Evolutionary conservation across 2,329 filamentous ascomycete genomes (phyloP).

Genomic region (Penicillium oxalicum): DNA sequence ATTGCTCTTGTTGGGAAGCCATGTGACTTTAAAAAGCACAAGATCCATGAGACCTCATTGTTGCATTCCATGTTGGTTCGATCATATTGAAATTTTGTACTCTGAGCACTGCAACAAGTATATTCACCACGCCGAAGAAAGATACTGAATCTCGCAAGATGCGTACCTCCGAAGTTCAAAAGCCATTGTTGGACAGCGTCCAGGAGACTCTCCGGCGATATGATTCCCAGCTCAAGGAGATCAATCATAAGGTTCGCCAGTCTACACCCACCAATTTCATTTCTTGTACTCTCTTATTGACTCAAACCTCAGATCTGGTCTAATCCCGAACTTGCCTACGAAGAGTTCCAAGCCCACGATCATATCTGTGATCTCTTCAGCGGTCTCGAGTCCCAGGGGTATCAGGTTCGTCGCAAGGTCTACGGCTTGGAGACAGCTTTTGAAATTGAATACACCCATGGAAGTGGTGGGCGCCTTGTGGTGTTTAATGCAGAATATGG

Average conservation of each 20-base stretch:
- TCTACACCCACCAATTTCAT: too few relatives aligned
- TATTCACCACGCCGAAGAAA: not conserved
- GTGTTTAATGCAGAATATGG: conserved; percentile 36
- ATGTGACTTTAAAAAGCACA: too few relatives aligned
- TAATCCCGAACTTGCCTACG: conserved; percentile 47
- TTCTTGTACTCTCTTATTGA: not conserved
- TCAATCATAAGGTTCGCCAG: conserved; percentile 18
- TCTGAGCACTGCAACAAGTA: too few relatives aligned
- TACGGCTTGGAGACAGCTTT: conserved; percentile 49
- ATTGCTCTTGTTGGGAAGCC: too few relatives aligned
- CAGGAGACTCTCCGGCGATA: conserved; percentile 19
- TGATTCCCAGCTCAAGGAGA: conserved; percentile 16
- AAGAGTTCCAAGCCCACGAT: conserved; percentile 49
- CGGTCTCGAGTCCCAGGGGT: conserved; percentile 32
- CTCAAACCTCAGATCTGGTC: conserved; percentile 31
- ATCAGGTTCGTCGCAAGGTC: conserved; percentile 40
- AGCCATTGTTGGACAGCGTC: conserved; percentile 21
- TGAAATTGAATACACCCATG: conserved; percentile 34
- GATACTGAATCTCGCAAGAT: conserved; percentile 7
- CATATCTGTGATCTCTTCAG: conserved; percentile 39
- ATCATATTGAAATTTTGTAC: not conserved
- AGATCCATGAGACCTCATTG: not conserved
- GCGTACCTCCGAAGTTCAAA: conserved; percentile 20
- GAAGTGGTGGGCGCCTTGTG: conserved; percentile 22
- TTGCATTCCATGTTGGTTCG: not conserved